Conservation (phyloP, 78 protist species). For the Creolimax fragrantissima region DNA sequence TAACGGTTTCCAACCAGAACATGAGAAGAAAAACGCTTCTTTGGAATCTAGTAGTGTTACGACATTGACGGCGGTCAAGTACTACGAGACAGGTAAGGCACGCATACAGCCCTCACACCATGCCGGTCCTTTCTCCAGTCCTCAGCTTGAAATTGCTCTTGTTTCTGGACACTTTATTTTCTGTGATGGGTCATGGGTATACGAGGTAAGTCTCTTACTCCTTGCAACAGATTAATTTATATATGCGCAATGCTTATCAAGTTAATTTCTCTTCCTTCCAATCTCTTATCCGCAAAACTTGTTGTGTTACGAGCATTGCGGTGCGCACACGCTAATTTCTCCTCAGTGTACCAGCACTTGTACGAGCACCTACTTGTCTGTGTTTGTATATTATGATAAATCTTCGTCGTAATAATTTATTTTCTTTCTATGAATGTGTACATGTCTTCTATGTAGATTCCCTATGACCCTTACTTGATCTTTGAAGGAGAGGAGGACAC, state of each 20-base stretch:
- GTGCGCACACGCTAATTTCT: too few relatives aligned
- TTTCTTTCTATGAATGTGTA: not conserved
- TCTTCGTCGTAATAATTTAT: too few relatives aligned
- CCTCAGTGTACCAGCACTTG: too few relatives aligned
- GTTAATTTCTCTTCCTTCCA: too few relatives aligned
- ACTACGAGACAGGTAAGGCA: not conserved
- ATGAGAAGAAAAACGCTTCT: not conserved
- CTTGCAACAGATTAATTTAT: too few relatives aligned
- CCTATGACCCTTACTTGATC: not conserved
- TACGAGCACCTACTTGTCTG: too few relatives aligned
- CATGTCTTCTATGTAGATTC: not conserved
- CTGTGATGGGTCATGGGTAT: not conserved
- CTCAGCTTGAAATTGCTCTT: not conserved
- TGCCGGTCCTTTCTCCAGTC: not conserved
- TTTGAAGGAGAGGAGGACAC: not conserved
- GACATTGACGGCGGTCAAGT: not conserved
- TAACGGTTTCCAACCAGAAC: not conserved
- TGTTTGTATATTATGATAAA: too few relatives aligned
- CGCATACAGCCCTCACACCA: not conserved
- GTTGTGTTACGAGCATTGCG: too few relatives aligned
- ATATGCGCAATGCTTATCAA: too few relatives aligned
- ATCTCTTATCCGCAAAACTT: too few relatives aligned
- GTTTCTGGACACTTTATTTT: not conserved
- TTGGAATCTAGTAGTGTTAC: not conserved
- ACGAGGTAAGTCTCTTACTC: not conserved